phyloP scores from a whole-genome alignment of 2,329 filamentous ascomycete species.

The Periconia sp. region DNA sequence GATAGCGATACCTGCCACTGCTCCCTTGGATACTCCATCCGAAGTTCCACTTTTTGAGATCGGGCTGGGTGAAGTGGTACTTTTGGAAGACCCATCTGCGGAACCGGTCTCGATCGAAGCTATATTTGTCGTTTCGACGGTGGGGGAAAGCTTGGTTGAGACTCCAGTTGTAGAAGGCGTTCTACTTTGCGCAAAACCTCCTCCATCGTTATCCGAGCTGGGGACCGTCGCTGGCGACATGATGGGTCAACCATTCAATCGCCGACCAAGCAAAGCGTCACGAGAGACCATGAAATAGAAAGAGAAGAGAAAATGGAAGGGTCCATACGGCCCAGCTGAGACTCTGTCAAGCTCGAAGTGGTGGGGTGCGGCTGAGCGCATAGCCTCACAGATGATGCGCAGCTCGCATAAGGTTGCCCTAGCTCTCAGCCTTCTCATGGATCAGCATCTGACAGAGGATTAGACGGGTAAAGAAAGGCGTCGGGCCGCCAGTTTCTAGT shows the following conservation, averaged over 20 bases:
- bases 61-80: background rate
- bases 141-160: no score
- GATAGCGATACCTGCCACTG: constrained; percentile 28
- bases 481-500: constrained; percentile 2
- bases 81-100: no score
- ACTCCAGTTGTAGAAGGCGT: background rate
- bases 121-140: background rate
- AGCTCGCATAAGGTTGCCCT: constrained; percentile 4
- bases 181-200: no score
- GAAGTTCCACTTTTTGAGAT: constrained; percentile 1
- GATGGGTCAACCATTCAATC: no score
- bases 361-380: constrained; percentile 10
- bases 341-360: background rate
- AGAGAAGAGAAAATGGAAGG: constrained; percentile 2
- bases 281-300: no score
- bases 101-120: background rate
- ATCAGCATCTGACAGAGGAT: no score
- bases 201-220: background rate
- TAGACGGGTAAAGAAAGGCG: no score
- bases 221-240: no score
- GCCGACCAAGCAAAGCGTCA: no score
- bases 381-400: constrained; percentile 9
- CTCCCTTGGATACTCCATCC: constrained; percentile 17
- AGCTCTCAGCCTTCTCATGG: constrained; percentile 6
- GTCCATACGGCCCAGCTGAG: background rate